These are phyloP conservation scores for Pterulicium gracile DNA, from an alignment of 1,284 basidiomycete species.

Conservation along the genomic window DNA sequence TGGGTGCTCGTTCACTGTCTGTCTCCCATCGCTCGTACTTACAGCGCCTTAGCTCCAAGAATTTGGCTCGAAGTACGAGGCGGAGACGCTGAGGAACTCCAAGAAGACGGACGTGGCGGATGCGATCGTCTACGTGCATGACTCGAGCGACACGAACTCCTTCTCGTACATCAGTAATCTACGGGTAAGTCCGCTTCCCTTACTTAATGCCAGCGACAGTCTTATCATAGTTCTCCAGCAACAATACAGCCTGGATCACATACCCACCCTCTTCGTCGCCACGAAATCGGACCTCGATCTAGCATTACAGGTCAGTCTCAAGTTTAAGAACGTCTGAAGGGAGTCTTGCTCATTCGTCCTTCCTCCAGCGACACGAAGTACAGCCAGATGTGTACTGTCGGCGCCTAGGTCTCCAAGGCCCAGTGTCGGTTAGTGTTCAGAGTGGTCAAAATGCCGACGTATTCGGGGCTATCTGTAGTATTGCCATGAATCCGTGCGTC, in stretches of 20 bases:
- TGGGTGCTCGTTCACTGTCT: slow-evolving; percentile 29
- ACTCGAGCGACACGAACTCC: slow-evolving; percentile 97
- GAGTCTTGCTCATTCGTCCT: slow-evolving; percentile 9
- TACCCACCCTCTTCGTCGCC: slow-evolving; percentile 95
- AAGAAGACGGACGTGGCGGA: slow-evolving; percentile 91
- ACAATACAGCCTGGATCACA: slow-evolving; percentile 91
- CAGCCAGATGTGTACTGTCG: slow-evolving; percentile 96
- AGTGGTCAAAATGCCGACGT: slow-evolving; percentile 83
- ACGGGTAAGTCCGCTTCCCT: slow-evolving; percentile 48
- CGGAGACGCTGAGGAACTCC: slow-evolving; percentile 79
- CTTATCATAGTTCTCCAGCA: slow-evolving; percentile 41
- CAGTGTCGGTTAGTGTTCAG: slow-evolving; percentile 85
- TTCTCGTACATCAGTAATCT: slow-evolving; percentile 98
- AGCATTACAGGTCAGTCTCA: slow-evolving; percentile 67
- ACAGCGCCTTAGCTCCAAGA: slow-evolving; percentile 87
- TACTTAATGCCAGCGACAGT: slow-evolving; percentile 4
- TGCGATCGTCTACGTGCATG: slow-evolving; percentile 92
- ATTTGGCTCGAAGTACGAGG: slow-evolving; percentile 92
- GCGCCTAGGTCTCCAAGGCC: slow-evolving; percentile 75
- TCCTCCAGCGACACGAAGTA: slow-evolving; percentile 81
- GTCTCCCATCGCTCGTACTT: slow-evolving; percentile 8
- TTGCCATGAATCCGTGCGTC: slow-evolving; percentile 79
- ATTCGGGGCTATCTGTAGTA: slow-evolving; percentile 75
- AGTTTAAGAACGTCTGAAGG: slow-evolving; percentile 7
- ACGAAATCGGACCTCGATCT: slow-evolving; percentile 97